Percentiles rank a stretch among this genome's conserved stretches.
These are phyloP conservation scores for Protomyces gravidus DNA, from an alignment of 1,139 yeast genomes.

Conservation along the genomic window DNA sequence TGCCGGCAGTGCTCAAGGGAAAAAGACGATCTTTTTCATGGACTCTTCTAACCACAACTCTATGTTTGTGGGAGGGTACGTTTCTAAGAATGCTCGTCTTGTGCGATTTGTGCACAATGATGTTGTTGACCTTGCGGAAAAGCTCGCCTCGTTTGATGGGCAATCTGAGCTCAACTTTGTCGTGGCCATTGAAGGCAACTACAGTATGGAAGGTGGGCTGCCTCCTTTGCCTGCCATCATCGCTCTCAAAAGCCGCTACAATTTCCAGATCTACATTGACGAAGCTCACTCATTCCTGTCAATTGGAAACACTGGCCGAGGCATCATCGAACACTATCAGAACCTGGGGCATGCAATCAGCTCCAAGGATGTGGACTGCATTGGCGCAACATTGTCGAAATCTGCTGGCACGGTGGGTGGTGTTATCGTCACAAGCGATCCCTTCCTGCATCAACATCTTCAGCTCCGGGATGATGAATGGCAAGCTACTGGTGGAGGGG, in stretches of 20 bases:
- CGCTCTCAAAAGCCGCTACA: conserved; percentile 74
- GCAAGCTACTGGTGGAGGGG: conserved; percentile 13
- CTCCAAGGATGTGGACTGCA: conserved; percentile 16
- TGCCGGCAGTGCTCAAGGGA: conserved; percentile 11
- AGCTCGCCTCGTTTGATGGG: background rate
- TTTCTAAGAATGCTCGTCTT: conserved; percentile 12
- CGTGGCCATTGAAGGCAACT: conserved; percentile 89
- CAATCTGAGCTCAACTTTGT: conserved; percentile 51
- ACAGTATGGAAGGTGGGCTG: conserved; percentile 96
- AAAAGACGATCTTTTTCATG: conserved; percentile 19
- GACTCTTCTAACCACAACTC: conserved; percentile 24
- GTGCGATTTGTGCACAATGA: conserved; percentile 17
- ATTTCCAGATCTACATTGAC: conserved; percentile 83
- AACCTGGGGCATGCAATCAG: conserved; percentile 14
- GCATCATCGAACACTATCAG: conserved; percentile 40
- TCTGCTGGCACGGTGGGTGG: conserved; percentile 25
- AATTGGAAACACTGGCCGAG: conserved; percentile 85
- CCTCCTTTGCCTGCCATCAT: conserved; percentile 75
- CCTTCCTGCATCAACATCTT: background rate
- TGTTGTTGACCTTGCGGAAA: conserved; percentile 14
- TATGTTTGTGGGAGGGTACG: conserved; percentile 22
- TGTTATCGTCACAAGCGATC: conserved; percentile 12
- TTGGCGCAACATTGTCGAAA: conserved; percentile 23
- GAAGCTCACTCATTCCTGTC: conserved; percentile 99
- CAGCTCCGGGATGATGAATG: conserved; percentile 4